Evolutionary conservation across 2,329 filamentous ascomycete genomes (phyloP).

Genomic region (Claviceps purpurea): DNA sequence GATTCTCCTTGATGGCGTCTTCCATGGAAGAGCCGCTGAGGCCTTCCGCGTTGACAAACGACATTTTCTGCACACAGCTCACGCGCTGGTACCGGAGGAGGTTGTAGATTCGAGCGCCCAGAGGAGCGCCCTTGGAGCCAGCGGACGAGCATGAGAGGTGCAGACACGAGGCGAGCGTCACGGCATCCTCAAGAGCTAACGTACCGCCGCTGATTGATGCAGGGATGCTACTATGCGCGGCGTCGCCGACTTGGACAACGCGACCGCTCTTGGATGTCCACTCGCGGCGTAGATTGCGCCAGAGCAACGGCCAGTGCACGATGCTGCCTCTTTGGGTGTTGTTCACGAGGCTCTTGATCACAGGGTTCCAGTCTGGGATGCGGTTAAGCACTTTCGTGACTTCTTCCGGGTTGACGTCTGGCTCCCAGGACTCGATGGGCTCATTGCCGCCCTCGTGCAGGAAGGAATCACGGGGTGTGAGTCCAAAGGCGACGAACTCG

Average conservation of each 20-base stretch:
- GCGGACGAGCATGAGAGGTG: conserved; percentile 1
- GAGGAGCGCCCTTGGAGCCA: background rate
- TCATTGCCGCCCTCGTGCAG: background rate
- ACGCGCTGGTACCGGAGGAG: conserved; percentile 4
- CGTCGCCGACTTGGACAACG: conserved; percentile 11
- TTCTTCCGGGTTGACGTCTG: background rate
- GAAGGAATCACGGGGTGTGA: background rate
- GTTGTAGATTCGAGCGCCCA: conserved; percentile 1
- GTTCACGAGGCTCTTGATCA: background rate
- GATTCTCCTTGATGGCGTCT: conserved; percentile 1
- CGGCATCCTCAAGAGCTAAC: conserved; percentile 10
- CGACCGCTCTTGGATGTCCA: conserved; percentile 8
- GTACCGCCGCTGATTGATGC: conserved; percentile 10
- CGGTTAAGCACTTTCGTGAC: background rate
- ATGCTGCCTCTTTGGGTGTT: conserved; percentile 1
- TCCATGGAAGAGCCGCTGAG: background rate
- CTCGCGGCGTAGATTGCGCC: conserved; percentile 6
- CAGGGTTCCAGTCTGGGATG: conserved; percentile 1
- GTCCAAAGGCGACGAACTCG: conserved; percentile 1
- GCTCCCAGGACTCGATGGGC: conserved; percentile 2
- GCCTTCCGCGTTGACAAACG: conserved; percentile 4
- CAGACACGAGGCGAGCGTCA: conserved; percentile 10
- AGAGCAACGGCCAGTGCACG: conserved; percentile 9
- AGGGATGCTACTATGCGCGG: conserved; percentile 10
- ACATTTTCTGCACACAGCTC: conserved; percentile 4